These are phyloP conservation scores for Ophiostoma montium DNA, from an alignment of 2,329 filamentous ascomycete species.

Conservation along the genomic window DNA sequence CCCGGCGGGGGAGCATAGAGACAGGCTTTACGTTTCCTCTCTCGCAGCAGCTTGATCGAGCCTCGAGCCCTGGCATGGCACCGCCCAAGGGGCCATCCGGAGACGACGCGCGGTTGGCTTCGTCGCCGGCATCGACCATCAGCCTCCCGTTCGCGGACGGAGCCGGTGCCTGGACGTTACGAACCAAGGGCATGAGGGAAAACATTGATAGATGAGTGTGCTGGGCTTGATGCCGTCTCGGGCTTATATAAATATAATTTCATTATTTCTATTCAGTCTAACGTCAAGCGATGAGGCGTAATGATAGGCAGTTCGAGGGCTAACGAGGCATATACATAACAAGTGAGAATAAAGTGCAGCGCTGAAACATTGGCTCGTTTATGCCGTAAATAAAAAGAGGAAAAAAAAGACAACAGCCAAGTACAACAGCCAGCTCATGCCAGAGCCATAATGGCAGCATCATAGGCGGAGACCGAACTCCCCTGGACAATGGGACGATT, in stretches of 20 bases:
- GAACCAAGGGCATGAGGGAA: conserved; percentile 43
- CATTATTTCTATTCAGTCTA: background rate
- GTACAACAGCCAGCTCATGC: background rate
- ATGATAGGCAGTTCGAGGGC: too few species aligned
- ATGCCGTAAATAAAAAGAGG: too few species aligned
- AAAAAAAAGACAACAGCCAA: too few species aligned
- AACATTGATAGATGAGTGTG: conserved; percentile 16
- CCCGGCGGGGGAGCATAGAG: background rate
- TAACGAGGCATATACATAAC: too few species aligned
- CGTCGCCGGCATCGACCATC: background rate
- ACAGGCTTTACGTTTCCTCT: background rate
- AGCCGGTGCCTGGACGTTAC: conserved; percentile 33
- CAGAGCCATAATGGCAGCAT: background rate
- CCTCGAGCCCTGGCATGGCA: background rate
- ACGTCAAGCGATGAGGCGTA: too few species aligned
- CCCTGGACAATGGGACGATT: background rate
- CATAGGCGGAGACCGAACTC: background rate
- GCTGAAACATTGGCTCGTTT: too few species aligned
- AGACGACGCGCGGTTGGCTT: too few species aligned
- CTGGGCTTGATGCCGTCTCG: background rate
- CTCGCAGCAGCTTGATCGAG: background rate
- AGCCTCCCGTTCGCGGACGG: conserved; percentile 32
- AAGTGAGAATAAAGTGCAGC: too few species aligned
- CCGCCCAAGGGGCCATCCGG: background rate
- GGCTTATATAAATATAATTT: background rate